Evolutionary conservation across 176 grass and related monocot species (phyloP).

Genomic region (Oryza nivara): DNA sequence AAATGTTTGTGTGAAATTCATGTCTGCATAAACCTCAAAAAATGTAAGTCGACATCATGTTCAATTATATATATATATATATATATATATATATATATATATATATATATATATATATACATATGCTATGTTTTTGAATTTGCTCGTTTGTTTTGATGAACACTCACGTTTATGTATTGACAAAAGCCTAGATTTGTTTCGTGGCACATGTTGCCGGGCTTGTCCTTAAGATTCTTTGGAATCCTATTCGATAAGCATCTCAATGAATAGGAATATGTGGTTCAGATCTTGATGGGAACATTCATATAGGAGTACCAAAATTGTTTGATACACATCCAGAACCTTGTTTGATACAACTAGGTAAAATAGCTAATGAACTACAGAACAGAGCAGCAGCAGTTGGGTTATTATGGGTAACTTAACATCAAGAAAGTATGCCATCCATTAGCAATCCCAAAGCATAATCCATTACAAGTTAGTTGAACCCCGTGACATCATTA

Average conservation of each 20-base stretch:
- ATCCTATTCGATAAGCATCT: conserved; percentile 47
- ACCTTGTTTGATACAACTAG: conserved; percentile 30
- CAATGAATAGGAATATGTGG: conserved; percentile 38
- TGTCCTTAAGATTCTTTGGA: conserved; percentile 26
- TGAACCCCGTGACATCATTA: conserved; percentile 33
- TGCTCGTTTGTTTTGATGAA: not conserved
- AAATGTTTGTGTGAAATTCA: not conserved
- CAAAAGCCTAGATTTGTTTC: conserved; percentile 14
- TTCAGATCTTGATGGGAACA: conserved; percentile 48
- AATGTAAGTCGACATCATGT: not conserved
- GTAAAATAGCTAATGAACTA: conserved; percentile 14
- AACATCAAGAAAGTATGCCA: not conserved
- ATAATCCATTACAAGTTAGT: conserved; percentile 29
- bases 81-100: not conserved
- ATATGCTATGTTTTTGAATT: not conserved
- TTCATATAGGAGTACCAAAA: conserved; percentile 24
- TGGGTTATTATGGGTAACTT: not conserved
- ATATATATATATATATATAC: not conserved
- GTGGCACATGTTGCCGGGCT: conserved; percentile 38
- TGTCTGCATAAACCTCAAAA: not conserved
- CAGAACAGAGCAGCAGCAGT: conserved; percentile 13
- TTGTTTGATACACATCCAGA: conserved; percentile 34
- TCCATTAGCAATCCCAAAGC: conserved; percentile 18
- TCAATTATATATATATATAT: not conserved
- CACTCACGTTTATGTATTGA: not conserved